Conservation (phyloP, 2,329 filamentous ascomycete species). For the Fusarium chaquense region DNA sequence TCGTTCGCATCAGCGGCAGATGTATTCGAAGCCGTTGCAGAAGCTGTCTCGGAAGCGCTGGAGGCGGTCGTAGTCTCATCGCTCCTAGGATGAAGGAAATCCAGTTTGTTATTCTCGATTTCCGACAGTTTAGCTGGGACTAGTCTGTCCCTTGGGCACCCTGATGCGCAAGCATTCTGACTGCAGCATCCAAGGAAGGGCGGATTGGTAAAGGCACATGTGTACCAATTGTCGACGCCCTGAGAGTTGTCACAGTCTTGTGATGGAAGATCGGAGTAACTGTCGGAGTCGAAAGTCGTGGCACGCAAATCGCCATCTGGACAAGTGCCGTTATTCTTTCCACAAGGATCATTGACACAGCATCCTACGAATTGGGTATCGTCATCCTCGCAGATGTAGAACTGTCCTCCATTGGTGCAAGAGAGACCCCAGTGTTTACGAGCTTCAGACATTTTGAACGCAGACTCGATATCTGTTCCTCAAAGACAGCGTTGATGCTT, state of each 20-base stretch:
- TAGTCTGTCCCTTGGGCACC: constrained; percentile 31
- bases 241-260: constrained; percentile 51
- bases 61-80: constrained; percentile 1
- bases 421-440: constrained; percentile 45
- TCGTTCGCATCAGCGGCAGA: constrained; percentile 2
- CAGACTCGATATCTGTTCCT: neutral
- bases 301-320: constrained; percentile 47
- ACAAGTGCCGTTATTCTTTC: constrained; percentile 49
- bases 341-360: constrained; percentile 54
- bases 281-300: constrained; percentile 49
- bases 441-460: constrained; percentile 33
- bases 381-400: constrained; percentile 55
- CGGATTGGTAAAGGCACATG: constrained; percentile 49
- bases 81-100: constrained; percentile 33
- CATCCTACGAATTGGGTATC: constrained; percentile 56
- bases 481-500: neutral
- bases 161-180: constrained; percentile 39
- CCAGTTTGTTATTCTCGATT: constrained; percentile 22
- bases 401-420: constrained; percentile 52
- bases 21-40: constrained; percentile 15
- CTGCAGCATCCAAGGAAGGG: constrained; percentile 58
- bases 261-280: constrained; percentile 49
- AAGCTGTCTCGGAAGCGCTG: constrained; percentile 14
- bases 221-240: constrained; percentile 50
- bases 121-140: constrained; percentile 30